Percentiles rank a stretch among this genome's conserved stretches.
Conservation (phyloP, 2,329 filamentous ascomycete genomes). For the Conoideocrella luteorostrata region DNA sequence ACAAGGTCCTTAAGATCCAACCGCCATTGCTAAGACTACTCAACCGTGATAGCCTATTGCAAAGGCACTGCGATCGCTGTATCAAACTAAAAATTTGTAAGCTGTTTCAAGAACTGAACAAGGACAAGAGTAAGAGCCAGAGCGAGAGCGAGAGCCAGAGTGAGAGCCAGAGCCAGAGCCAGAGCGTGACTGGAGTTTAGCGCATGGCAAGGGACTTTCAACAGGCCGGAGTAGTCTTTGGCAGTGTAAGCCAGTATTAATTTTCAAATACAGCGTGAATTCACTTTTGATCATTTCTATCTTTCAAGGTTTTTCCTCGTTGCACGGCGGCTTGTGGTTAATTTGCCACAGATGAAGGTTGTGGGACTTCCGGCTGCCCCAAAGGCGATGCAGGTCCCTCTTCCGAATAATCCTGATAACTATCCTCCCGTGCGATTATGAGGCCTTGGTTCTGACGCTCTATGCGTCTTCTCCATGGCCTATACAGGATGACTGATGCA, state of each 20-base stretch:
- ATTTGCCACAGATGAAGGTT: background rate
- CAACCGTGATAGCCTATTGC: conserved; percentile 1
- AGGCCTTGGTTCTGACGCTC: conserved; percentile 18
- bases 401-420: background rate
- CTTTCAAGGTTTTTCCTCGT: too few species aligned
- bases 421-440: conserved; percentile 5
- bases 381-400: background rate
- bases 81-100: conserved; percentile 9
- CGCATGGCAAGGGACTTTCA: background rate
- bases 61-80: conserved; percentile 13
- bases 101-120: conserved; percentile 5
- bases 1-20: conserved; percentile 1
- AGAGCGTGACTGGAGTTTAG: background rate
- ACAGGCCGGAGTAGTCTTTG: too few species aligned
- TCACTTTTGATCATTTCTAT: background rate
- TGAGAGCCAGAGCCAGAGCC: background rate
- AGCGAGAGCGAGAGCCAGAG: background rate
- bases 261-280: conserved; percentile 2
- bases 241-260: too few species aligned
- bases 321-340: background rate
- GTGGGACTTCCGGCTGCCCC: background rate
- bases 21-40: conserved; percentile 12
- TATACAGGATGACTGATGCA: conserved; percentile 68
- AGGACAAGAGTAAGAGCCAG: background rate
- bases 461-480: conserved; percentile 62